Base-by-base conservation (phyloP, 2,329 filamentous ascomycete species). In the Phialophora macrospora region DNA sequence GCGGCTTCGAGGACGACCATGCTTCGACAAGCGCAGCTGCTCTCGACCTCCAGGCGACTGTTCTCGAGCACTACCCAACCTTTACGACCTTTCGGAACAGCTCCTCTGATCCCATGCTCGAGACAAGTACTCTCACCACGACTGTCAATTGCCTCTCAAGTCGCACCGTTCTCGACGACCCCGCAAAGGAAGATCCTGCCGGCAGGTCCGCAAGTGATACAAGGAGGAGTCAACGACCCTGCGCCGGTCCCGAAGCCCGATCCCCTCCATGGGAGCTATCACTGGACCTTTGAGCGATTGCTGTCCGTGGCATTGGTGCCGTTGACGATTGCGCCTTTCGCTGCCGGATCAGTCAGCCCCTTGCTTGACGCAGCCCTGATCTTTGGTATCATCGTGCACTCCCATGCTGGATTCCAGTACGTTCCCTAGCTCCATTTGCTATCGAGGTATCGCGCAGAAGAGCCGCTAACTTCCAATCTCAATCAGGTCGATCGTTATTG, bases 261-360 rank as follows among this genome's bases (percentile, higher is more conserved):
- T 73, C 88, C 94, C 49, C 83, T 88, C 63, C 92, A 99, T 82
- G 95, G 95, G 74, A 96, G 91, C 80, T 99, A 98, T 84, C 95
- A 99, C 86, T 99, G 95, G 95, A 91, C 90, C 67, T 97, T 97
- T 75, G 95, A 99, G 85, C 84, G 88, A 76, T 78, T 92, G 63
- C 82, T 98, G 73, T 89, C 92, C 64, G 89, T 87, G 64, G 90
- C 88, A 63, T 87, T 99, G 68, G 83, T 99, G 68, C 96, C 95
- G 58, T 84, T 99, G 71, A 92, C 90, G 69, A 84, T 98, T 72
- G 90, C 93, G 46, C 95, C 95, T 69, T 99, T 99, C 80, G 93
- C 93, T 68, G 89, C 91, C 67, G 93, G 93, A 75, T 92, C 92
- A 46, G 85, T 98, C 72, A 96, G 97, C 86, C 95, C 95, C 59